Percentiles rank a stretch among this genome's conserved stretches.
Conservation (phyloP, 2,329 filamentous ascomycete species). For the Pyricularia sp. region DNA sequence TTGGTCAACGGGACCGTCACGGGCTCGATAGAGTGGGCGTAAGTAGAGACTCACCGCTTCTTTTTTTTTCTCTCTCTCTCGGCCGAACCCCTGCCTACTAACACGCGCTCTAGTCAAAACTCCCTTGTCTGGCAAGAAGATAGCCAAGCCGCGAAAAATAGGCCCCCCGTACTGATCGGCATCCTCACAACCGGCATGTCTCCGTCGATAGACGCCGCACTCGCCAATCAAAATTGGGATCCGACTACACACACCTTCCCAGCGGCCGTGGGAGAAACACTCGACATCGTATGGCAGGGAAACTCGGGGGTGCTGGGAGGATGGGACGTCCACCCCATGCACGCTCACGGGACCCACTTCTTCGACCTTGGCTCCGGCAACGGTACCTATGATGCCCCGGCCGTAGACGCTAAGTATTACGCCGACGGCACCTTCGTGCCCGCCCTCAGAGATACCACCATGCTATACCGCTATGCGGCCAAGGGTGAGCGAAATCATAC, state of each 20-base stretch:
- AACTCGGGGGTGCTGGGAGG: conserved; percentile 23
- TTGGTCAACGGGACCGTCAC: conserved; percentile 14
- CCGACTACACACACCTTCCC: conserved; percentile 39
- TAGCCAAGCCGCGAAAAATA: neutral
- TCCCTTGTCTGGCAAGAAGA: neutral
- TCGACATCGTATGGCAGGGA: conserved; percentile 42
- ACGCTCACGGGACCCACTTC: conserved; percentile 43
- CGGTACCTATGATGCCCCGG: conserved; percentile 39
- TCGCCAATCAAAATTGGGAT: conserved; percentile 44
- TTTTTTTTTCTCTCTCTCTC: too few relatives aligned
- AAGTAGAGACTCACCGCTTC: neutral
- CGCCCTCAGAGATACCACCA: conserved; percentile 35
- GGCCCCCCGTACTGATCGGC: conserved; percentile 37
- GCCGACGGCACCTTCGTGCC: conserved; percentile 21
- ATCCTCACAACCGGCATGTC: conserved; percentile 40
- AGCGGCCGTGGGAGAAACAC: conserved; percentile 43
- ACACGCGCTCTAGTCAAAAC: neutral
- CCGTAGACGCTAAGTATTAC: conserved; percentile 32
- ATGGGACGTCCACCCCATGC: conserved; percentile 36
- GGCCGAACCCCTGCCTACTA: neutral
- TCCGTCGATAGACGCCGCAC: conserved; percentile 36
- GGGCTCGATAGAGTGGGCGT: neutral
- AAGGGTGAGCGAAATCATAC: conserved; percentile 28
- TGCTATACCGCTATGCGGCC: conserved; percentile 43
- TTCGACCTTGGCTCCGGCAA: conserved; percentile 44